A percentile compares a stretch with the other conserved stretches of the same genome.
Conservation (phyloP, 2,329 filamentous ascomycete species). For the Phyllachora maydis region DNA sequence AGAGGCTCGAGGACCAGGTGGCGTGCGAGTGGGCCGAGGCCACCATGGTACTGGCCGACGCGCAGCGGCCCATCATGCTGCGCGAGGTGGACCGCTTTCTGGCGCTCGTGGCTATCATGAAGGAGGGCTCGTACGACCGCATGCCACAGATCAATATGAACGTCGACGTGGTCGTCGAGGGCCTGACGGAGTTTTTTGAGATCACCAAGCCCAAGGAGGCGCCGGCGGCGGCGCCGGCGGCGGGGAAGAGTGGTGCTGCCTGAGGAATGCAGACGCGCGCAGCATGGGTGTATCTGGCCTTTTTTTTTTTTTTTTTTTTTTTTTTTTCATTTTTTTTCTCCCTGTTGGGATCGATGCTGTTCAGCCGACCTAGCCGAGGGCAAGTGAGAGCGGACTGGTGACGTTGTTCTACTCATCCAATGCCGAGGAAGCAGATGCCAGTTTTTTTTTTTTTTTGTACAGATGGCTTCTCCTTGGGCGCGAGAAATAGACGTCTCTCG, state of each 20-base stretch:
- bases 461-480: too few relatives aligned
- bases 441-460: too few relatives aligned
- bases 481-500: too few relatives aligned
- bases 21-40: slow-evolving; percentile 47
- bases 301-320: too few relatives aligned
- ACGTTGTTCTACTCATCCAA: too few relatives aligned
- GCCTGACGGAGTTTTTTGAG: slow-evolving; percentile 59
- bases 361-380: too few relatives aligned
- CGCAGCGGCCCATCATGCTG: slow-evolving; percentile 43
- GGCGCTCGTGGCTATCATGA: slow-evolving; percentile 71
- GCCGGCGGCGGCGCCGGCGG: slow-evolving; percentile 1
- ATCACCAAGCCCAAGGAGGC: slow-evolving; percentile 34
- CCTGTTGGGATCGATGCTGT: too few relatives aligned
- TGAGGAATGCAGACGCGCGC: not conserved
- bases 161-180: slow-evolving; percentile 61
- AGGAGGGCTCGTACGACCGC: slow-evolving; percentile 65
- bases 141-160: slow-evolving; percentile 78
- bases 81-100: slow-evolving; percentile 55
- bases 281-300: not conserved
- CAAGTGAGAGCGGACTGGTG: too few relatives aligned
- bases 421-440: too few relatives aligned
- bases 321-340: too few relatives aligned
- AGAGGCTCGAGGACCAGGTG: slow-evolving; percentile 42
- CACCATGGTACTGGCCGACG: slow-evolving; percentile 44
- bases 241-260: too few relatives aligned